Evolutionary conservation across 2,329 filamentous ascomycete species (phyloP), one percentile per base, ranked within the genome.

Genomic region (Clonostachys sp.): DNA sequence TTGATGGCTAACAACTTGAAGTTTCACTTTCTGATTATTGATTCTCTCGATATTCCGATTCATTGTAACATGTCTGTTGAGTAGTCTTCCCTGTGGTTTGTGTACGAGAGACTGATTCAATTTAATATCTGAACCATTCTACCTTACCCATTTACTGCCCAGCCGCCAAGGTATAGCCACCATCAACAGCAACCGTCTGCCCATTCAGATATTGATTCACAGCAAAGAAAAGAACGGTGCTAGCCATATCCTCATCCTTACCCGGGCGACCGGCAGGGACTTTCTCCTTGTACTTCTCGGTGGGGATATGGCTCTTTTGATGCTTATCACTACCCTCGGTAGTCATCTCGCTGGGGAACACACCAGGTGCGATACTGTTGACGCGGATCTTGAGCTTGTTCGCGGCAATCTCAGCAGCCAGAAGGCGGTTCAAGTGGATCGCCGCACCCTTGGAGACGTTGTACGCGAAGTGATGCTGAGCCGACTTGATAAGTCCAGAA

Each of bases 261-360:
- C 87, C 87, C 43, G 89, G 87, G 13, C 87, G 70, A 1, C 74
- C 75, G 14, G 88, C 67, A 1, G 86, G 86, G 41, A 89, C 80
- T 12, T 81, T 81, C 0, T 68, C 67, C 40, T 72, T 74, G 55
- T 84, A 86, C 46, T 74, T 72, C 14, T 80, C 75, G 55, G 73
- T 72, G 35, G 75, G 75, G 34, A 82, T 72, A 48, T 79, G 68
- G 55, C 85, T 75, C 66, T 86, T 88, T 52, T 80, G 76, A 34
- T 58, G 58, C 16, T 68, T 66, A 16, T 73, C 67, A 30, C 71
- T 75, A 12, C 64, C 68, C 4, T 62, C 63, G 2, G 80, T 76
- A 38, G 83, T 84, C 86, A 88, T 89, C 77, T 88, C 86, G 58
- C 83, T 86, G 16, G 83, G 84, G 56, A 80, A 79, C 30, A 87